These are phyloP conservation scores for Cucurbita moschata DNA, from an alignment of 306 rosid genomes.

Conservation along the genomic window DNA sequence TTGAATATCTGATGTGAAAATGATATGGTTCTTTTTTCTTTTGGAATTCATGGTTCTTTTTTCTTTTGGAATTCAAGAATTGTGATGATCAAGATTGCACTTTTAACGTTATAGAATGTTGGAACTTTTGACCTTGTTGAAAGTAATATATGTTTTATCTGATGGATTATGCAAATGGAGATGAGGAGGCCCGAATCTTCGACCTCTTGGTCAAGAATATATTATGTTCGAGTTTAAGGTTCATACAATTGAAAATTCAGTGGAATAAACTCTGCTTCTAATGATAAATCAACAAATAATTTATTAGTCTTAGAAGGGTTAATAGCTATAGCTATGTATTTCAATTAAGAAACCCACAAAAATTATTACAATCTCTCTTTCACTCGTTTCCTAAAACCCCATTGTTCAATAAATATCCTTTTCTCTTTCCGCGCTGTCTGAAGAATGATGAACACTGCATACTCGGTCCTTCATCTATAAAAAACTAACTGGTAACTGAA, in stretches of 20 bases:
- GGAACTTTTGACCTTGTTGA: no score
- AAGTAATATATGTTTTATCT: no score
- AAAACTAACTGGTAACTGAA: background rate
- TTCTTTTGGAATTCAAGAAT: background rate
- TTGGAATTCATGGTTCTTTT: background rate
- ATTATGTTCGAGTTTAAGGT: background rate
- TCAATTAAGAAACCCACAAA: slow-evolving; percentile 1
- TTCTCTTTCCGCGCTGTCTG: background rate
- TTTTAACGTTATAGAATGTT: background rate
- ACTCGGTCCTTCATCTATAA: background rate
- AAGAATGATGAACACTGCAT: slow-evolving; percentile 1
- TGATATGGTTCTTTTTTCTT: no score
- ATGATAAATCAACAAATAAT: background rate
- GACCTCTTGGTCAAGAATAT: no score
- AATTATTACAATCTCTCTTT: background rate
- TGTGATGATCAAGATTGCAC: background rate
- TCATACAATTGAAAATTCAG: background rate
- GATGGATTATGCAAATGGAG: background rate
- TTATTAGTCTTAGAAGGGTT: background rate
- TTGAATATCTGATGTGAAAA: no score
- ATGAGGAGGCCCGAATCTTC: no score
- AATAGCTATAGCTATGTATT: background rate
- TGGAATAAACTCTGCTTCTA: background rate
- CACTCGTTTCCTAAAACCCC: background rate
- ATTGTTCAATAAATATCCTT: background rate